Percentiles rank a stretch among this genome's conserved stretches.
Conservation (phyloP, 805 yeast species). For the Teunomyces kruisii region DNA sequence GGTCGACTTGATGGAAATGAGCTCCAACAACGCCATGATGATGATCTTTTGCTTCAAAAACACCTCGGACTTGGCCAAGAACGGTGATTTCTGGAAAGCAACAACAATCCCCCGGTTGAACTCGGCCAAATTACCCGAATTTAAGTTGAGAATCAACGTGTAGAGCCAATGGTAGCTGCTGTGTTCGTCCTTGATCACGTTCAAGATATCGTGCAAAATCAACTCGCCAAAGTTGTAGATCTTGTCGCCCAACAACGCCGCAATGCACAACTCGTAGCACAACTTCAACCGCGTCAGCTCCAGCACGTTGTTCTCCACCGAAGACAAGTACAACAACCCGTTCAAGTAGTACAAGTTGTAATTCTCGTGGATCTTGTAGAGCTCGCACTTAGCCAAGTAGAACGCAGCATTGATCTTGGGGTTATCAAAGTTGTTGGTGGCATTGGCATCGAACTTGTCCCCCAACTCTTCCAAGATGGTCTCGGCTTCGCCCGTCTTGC, state of each 20-base stretch:
- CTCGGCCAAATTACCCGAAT: conserved; percentile 69
- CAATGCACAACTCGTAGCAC: conserved; percentile 70
- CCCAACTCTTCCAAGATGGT: conserved; percentile 64
- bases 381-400: conserved; percentile 76
- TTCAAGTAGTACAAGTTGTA: conserved; percentile 80
- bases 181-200: conserved; percentile 41
- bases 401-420: conserved; percentile 77
- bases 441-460: conserved; percentile 49
- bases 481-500: conserved; percentile 56
- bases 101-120: conserved; percentile 55
- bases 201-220: conserved; percentile 81
- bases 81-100: conserved; percentile 44
- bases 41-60: conserved; percentile 89
- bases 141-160: conserved; percentile 66
- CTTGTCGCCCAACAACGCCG: conserved; percentile 87
- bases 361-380: conserved; percentile 71
- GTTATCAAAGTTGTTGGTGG: conserved; percentile 29
- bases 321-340: conserved; percentile 78
- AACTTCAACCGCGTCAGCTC: conserved; percentile 32
- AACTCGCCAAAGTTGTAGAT: conserved; percentile 96
- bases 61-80: conserved; percentile 55
- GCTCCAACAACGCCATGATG: conserved; percentile 86
- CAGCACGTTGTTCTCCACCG: conserved; percentile 50
- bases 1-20: conserved; percentile 74
- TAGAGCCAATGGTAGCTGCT: conserved; percentile 67